Base-by-base conservation (phyloP, 345 rosid genomes). In the Corchorus capsularis region DNA sequence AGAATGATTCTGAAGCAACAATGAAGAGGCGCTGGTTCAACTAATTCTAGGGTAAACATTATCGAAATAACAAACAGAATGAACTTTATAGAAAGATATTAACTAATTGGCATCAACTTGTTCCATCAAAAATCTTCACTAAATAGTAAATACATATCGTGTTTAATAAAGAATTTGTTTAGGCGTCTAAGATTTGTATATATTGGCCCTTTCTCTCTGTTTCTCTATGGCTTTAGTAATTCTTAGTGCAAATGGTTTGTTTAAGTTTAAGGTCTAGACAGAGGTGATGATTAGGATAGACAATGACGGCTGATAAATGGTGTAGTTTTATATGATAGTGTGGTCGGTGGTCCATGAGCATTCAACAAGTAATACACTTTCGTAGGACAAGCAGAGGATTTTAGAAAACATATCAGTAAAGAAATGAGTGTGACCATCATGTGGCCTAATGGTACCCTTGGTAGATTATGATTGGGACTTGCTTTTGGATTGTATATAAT, bases 281-380 rank as follows among this genome's bases (percentile, higher is more conserved):
- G 46, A 60, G 22, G 54, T 49, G 32, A 69, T 52, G 73, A 69
- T 45, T 69, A 50, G 72, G 72, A 14, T 15, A 9, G 43, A 8
- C 34, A 50, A 52, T 52, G 46, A 69, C 60, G 34, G 59, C 60
- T 52, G 46, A 34, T 69, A 32, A 69, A 52, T 50, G 16, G 27
- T 69, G 16, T 52, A 52, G 9, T 50, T 69, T 69, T 8, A 15
- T 32, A 15, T 69, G 20, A 49, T 32, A 50, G 45, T 69, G 59
- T 69, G 22, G 72, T 69, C 20, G 45, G 46, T 50, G 45, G 72
- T 69, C 45, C 72, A 15, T 69, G 49, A 49, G 27, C 22, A 32
- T 39, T 39, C 43, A 39, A 39, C 43, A 39, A 39, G 43, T 39
- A 39, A 39, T 69, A 16, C 72, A 69, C 45, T 41, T 69, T 69